Base-by-base conservation (phyloP, 352 stramenopile genomes). In the Pythium oligandrum region DNA sequence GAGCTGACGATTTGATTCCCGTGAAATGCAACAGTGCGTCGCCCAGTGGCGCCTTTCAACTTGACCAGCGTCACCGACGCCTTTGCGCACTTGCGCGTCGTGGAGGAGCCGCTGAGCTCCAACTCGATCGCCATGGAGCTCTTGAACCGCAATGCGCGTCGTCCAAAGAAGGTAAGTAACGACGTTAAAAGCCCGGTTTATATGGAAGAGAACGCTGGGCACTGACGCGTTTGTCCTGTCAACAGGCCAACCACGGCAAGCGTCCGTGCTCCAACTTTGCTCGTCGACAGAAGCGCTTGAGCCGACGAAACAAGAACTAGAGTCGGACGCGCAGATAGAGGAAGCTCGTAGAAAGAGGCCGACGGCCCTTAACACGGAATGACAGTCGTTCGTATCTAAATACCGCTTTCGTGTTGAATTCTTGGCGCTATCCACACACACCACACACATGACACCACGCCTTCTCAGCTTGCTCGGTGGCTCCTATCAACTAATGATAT, bases 171-270 rank as follows among this genome's bases (percentile, higher is more conserved):
- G 79, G 78, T 88, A 47, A 9, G 45, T 48, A n/a, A 26, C 9
- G 17, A 26, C 17, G 17, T 26, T 26, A 26, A 26, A 26, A 26
- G 17, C 17, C 0, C 17, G 17, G 17, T 26, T 26, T 26, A 26
- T 26, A 0, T 26, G 17, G 17, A 0, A 26, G 17, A 26, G 17
- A 26, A 26, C 17, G 17, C 17, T 26, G 17, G 17, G 17, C 17
- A 26, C 17, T 26, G 17, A 26, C 17, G 1, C 9, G 43, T 48
- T 11, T 45, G 12, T 54, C 38, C 33, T 57, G 8, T 63, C 3
- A 40, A 30, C 55, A 89, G 78, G 83, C 83, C 50, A 93, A 93
- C 76, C 83, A 91, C 67, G 83, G 83, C 73, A 93, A 93, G 61
- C 83, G 83, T 33, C 83, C 83, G 48, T 93, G 83, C 71, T 93